phyloP scores from a whole-genome alignment of 2,329 filamentous ascomycete genomes.

The Ophiostoma populinum region DNA sequence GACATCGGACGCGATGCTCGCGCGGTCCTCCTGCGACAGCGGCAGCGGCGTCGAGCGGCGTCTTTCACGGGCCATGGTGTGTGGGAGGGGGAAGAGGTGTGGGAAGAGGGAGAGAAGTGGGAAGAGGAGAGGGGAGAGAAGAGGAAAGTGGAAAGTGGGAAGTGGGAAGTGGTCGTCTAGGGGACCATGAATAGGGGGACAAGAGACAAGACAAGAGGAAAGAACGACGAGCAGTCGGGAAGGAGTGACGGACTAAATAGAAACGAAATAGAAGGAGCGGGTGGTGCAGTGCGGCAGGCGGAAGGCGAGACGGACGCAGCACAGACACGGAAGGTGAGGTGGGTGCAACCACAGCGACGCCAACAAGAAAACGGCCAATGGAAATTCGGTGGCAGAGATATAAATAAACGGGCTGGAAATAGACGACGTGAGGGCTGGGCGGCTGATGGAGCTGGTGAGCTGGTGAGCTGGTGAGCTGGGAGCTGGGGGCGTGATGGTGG shows the following conservation, averaged over 20 bases:
- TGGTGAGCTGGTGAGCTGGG: too few species aligned
- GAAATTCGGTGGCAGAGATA: too few species aligned
- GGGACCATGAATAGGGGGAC: conserved; percentile 3
- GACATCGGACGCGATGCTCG: conserved; percentile 7
- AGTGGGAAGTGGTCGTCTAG: background rate
- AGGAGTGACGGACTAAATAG: conserved; percentile 1
- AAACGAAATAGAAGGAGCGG: background rate
- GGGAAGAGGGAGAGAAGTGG: background rate
- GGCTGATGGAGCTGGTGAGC: too few species aligned
- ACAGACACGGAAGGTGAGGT: too few species aligned
- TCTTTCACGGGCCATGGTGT: conserved; percentile 6
- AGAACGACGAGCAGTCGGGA: conserved; percentile 5
- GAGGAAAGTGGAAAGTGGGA: background rate
- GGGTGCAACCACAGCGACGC: too few species aligned
- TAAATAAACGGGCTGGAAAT: too few species aligned
- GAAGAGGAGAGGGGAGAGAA: too few species aligned
- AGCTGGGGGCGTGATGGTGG: too few species aligned
- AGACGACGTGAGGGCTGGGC: too few species aligned
- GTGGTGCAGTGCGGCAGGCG: background rate
- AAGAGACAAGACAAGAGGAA: background rate
- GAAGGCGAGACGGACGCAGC: too few species aligned
- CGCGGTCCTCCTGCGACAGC: conserved; percentile 1
- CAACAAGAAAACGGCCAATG: too few species aligned
- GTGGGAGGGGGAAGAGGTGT: background rate
- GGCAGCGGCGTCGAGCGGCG: conserved; percentile 8